Base-by-base conservation (phyloP, 495 filamentous ascomycete species). In the Lasiosphaeria ovina region DNA sequence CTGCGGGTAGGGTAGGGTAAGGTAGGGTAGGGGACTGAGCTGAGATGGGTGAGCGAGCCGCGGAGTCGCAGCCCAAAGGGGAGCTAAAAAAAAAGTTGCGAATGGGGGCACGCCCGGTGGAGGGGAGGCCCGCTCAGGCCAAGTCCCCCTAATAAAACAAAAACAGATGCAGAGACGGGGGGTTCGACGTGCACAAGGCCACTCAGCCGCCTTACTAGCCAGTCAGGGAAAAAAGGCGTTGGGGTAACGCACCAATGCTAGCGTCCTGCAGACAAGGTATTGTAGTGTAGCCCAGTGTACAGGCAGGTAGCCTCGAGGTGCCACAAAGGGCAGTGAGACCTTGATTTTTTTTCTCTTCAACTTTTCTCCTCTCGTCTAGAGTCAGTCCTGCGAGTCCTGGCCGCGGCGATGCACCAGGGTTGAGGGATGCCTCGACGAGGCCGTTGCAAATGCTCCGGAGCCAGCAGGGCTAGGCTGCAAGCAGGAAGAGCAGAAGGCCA, bases 361-460 rank as follows among this genome's bases (percentile, higher is more conserved):
- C 40, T 11, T 31, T 40, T 58, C 8, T 49, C 38, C 17, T 50
- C 40, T 34, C 10, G 34, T 51, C 12, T n/a, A 1, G 31, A 31
- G 11, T 54, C 54, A 35, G n/a, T 55, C 34, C 10, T 55, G 24
- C 9, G 9, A 10, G 16, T 47, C 44, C 44, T 14, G 12, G 4
- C 16, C 44, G 11, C 44, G 44, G 11, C 12, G 4, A n/a, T n/a
- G 4, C 12, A n/a, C 38, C 3, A 42, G 7, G 12, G 44, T 9
- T 8, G 44, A 47, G 12, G 44, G 44, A 47, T 47, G 44, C 44
- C 24, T 47, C 11, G 44, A 14, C 11, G 44, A 14, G 6, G 47
- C 62, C 64, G 60, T 60, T 57, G 48, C 53, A 66, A 66, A 66
- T 60, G 64, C 64, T 66, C 64, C 64, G 64, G 64, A n/a, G 12